phyloP scores from a whole-genome alignment of 179 eudicot genomes.

The Nepenthes alata region DNA sequence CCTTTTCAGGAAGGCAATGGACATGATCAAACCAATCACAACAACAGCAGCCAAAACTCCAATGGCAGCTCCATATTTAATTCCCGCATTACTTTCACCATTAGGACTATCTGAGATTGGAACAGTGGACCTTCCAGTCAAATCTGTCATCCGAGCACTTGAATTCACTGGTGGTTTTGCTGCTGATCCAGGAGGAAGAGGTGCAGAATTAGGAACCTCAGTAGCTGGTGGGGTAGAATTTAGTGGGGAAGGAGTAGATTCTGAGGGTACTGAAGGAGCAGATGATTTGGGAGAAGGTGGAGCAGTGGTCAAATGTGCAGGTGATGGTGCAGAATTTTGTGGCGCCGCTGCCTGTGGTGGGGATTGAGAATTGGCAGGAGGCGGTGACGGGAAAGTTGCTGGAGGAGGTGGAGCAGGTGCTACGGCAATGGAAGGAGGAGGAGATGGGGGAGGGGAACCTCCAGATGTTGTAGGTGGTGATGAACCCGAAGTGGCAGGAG shows the following conservation, averaged over 20 bases:
- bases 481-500: no score
- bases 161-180: conserved; percentile 31
- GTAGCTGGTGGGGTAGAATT: conserved; percentile 15
- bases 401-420: conserved; percentile 14
- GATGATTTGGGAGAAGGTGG: conserved; percentile 1
- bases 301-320: conserved; percentile 16
- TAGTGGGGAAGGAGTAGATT: conserved; percentile 22
- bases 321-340: conserved; percentile 1
- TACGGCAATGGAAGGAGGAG: conserved; percentile 2
- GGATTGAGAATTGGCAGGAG: conserved; percentile 20
- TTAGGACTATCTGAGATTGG: conserved; percentile 2
- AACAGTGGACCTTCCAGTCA: conserved; percentile 9
- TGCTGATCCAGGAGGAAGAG: conserved; percentile 20
- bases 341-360: conserved; percentile 2
- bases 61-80: conserved; percentile 34
- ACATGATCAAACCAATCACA: conserved; percentile 37
- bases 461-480: conserved; percentile 3
- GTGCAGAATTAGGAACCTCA: conserved; percentile 15
- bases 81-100: conserved; percentile 5
- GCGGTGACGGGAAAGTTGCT: background rate
- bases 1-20: conserved; percentile 36
- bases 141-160: conserved; percentile 14
- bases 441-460: conserved; percentile 9
- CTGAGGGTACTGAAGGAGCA: conserved; percentile 18
- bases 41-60: conserved; percentile 46